Evolutionary conservation across 2,329 filamentous ascomycete species (phyloP).

Genomic region (Eutypa lata): DNA sequence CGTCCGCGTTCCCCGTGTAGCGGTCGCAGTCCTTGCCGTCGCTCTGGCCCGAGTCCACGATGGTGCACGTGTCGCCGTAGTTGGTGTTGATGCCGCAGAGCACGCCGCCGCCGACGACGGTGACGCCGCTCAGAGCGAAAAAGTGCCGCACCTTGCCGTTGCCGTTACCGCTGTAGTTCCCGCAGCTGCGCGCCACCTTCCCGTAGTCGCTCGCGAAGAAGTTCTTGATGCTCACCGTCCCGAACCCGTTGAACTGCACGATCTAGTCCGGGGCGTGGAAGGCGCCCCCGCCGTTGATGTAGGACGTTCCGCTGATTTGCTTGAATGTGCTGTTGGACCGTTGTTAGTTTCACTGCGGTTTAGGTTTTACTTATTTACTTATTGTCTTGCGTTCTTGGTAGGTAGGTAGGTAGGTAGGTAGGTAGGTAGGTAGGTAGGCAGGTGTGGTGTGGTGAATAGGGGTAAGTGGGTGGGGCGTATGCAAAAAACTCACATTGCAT

Average conservation of each 20-base stretch:
- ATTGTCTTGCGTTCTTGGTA: no score
- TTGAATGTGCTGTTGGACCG: conserved; percentile 31
- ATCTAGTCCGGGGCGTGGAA: conserved; percentile 38
- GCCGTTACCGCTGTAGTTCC: conserved; percentile 41
- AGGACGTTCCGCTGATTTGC: conserved; percentile 34
- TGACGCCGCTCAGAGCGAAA: conserved; percentile 42
- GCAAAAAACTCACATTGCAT: conserved; percentile 24
- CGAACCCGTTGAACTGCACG: conserved; percentile 40
- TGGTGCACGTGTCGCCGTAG: conserved; percentile 44
- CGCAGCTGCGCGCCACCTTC: conserved; percentile 48
- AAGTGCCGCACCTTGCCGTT: conserved; percentile 36
- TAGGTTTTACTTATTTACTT: no score
- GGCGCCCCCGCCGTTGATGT: conserved; percentile 38
- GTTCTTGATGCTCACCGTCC: conserved; percentile 34
- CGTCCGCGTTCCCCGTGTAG: conserved; percentile 34
- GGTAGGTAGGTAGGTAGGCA: no score
- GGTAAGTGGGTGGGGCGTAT: not conserved
- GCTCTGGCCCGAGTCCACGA: conserved; percentile 36
- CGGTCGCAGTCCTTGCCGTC: conserved; percentile 28
- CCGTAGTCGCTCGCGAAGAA: conserved; percentile 42
- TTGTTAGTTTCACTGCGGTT: no score
- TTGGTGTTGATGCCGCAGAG: conserved; percentile 50
- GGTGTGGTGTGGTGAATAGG: no score
- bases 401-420: no score
- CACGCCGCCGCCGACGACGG: conserved; percentile 37